Conservation (phyloP, 2,329 filamentous ascomycete genomes). For the Botrytis fabae region DNA sequence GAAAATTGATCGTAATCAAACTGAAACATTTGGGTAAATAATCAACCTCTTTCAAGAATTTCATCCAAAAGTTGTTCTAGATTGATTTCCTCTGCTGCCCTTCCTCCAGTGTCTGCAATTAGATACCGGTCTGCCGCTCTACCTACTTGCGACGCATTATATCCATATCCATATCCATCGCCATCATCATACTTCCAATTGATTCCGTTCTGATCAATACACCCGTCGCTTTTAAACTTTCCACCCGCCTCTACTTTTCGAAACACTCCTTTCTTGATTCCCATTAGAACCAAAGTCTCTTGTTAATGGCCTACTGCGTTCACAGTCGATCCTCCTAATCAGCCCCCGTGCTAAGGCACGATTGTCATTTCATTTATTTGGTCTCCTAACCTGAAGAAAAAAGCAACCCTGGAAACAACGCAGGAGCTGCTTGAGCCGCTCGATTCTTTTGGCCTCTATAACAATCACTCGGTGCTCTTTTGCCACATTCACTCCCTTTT, state of each 20-base stretch:
- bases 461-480: slow-evolving; percentile 4
- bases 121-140: background rate
- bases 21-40: slow-evolving; percentile 11
- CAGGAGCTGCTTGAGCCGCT: slow-evolving; percentile 5
- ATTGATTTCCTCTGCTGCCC: background rate
- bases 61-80: background rate
- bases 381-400: slow-evolving; percentile 14
- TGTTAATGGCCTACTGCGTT: slow-evolving; percentile 1
- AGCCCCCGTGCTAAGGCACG: slow-evolving; percentile 17
- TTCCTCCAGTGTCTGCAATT: background rate
- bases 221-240: background rate
- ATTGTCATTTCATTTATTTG: background rate
- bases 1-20: background rate
- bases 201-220: background rate
- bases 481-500: slow-evolving; percentile 13
- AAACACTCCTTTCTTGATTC: slow-evolving; percentile 9
- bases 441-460: slow-evolving; percentile 16
- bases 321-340: slow-evolving; percentile 18
- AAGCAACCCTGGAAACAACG: background rate
- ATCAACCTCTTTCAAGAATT: slow-evolving; percentile 1
- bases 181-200: background rate
- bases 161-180: background rate
- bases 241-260: background rate
- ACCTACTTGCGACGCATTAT: background rate
- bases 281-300: slow-evolving; percentile 1